Conservation (phyloP, 495 filamentous ascomycete species). For the Penicillium cosmopolitanum region DNA sequence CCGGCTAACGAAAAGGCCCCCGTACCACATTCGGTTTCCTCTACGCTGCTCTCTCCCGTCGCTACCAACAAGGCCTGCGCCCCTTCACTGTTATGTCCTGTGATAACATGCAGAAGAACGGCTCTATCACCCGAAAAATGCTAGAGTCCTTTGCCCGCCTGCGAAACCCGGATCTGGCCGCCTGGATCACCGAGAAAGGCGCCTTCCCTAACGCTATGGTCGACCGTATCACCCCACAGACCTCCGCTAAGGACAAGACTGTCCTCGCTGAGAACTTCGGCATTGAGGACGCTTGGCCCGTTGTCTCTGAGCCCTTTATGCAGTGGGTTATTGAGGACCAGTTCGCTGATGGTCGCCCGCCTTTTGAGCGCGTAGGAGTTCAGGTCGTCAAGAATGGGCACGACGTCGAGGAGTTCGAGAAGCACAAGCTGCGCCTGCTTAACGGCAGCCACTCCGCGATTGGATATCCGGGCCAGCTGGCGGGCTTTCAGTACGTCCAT, state of each 20-base stretch:
- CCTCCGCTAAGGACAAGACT: slow-evolving; percentile 39
- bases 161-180: slow-evolving; percentile 43
- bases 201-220: slow-evolving; percentile 56
- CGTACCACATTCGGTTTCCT: slow-evolving; percentile 54
- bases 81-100: slow-evolving; percentile 56
- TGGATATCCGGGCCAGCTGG: slow-evolving; percentile 48
- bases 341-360: slow-evolving; percentile 50
- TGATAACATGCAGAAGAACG: slow-evolving; percentile 58
- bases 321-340: slow-evolving; percentile 55
- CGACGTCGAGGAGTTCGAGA: slow-evolving; percentile 52
- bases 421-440: slow-evolving; percentile 53
- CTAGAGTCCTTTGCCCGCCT: slow-evolving; percentile 49
- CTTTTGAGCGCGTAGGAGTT: slow-evolving; percentile 51
- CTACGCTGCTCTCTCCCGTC: slow-evolving; percentile 48
- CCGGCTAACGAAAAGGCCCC: slow-evolving; percentile 38
- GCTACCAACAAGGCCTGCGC: slow-evolving; percentile 43
- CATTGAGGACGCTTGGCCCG: slow-evolving; percentile 51
- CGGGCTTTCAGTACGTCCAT: slow-evolving; percentile 52
- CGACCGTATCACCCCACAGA: slow-evolving; percentile 54
- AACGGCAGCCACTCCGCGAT: slow-evolving; percentile 54
- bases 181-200: slow-evolving; percentile 46
- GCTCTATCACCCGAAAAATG: slow-evolving; percentile 53
- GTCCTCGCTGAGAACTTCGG: slow-evolving; percentile 40
- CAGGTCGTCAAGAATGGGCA: slow-evolving; percentile 50
- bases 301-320: slow-evolving; percentile 54